Conservation (phyloP, 768 basidiomycete species). For the Multifurca ochricompacta region DNA sequence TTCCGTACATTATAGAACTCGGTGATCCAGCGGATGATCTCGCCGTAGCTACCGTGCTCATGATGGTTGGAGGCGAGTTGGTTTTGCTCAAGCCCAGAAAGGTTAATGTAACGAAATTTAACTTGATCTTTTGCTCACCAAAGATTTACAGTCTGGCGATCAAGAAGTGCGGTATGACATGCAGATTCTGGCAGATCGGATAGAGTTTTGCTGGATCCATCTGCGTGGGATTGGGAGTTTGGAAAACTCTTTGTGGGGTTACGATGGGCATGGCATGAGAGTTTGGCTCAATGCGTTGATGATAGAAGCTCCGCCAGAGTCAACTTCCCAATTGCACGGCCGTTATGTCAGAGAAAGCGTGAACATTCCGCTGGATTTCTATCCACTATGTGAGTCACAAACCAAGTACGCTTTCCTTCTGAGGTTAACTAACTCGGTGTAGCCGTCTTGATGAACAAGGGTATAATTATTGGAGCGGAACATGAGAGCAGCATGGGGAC, state of each 20-base stretch:
- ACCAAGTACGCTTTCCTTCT: constrained; percentile 2
- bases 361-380: constrained; percentile 87
- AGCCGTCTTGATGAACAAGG: constrained; percentile 99
- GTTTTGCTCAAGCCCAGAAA: constrained; percentile 85
- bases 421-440: constrained; percentile 4
- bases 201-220: constrained; percentile 99
- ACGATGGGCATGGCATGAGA: constrained; percentile 81
- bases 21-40: constrained; percentile 93
- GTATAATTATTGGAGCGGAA: constrained; percentile 94
- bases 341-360: constrained; percentile 85
- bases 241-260: constrained; percentile 97
- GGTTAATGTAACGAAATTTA: constrained; percentile 31
- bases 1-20: constrained; percentile 48
- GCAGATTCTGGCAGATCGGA: constrained; percentile 93
- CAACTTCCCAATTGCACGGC: constrained; percentile 29
- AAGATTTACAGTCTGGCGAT: constrained; percentile 53
- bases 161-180: constrained; percentile 96
- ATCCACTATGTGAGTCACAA: constrained; percentile 77
- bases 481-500: constrained; percentile 71
- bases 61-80: constrained; percentile 90
- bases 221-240: constrained; percentile 85
- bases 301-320: constrained; percentile 51
- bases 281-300: constrained; percentile 95
- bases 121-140: neutral
- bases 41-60: constrained; percentile 87